Conservation (phyloP, 2,329 filamentous ascomycete genomes). For the Apiospora koreana region DNA sequence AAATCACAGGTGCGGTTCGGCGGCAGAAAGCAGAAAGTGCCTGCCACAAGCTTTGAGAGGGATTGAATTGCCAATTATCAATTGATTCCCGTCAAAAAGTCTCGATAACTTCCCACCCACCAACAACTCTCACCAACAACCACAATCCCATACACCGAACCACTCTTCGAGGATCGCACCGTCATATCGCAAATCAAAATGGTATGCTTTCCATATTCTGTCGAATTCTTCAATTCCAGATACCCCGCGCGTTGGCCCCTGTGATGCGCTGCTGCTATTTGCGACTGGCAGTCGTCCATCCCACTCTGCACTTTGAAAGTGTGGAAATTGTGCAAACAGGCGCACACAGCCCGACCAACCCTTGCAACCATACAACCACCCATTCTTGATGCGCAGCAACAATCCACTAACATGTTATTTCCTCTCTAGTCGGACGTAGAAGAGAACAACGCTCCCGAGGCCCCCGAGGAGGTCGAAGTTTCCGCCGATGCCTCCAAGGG, state of each 20-base stretch:
- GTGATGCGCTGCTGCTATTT: neutral
- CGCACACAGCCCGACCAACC: neutral
- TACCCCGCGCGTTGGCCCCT: neutral
- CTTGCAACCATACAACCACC: neutral
- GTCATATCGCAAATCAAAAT: slow-evolving; percentile 56
- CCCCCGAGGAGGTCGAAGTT: slow-evolving; percentile 89
- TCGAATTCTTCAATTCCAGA: slow-evolving; percentile 2
- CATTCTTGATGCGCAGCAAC: neutral
- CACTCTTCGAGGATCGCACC: slow-evolving; percentile 70
- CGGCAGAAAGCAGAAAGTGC: slow-evolving; percentile 8
- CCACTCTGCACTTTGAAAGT: neutral
- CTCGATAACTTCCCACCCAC: slow-evolving; percentile 23
- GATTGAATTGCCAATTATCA: slow-evolving; percentile 23
- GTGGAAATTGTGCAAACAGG: neutral
- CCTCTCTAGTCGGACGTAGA: slow-evolving; percentile 94
- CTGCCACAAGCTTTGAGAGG: slow-evolving; percentile 5
- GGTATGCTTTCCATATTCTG: slow-evolving; percentile 47
- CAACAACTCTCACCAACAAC: slow-evolving; percentile 23
- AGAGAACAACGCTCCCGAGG: slow-evolving; percentile 91
- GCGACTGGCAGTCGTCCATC: neutral
- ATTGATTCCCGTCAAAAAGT: slow-evolving; percentile 18
- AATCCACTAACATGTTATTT: neutral
- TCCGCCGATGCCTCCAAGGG: slow-evolving; percentile 85
- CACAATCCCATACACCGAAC: slow-evolving; percentile 22
- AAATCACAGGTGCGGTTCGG: slow-evolving; percentile 2